Percentiles rank a stretch among this genome's conserved stretches.
Evolutionary conservation across 495 filamentous ascomycete genomes (phyloP).

Genomic region (Penicillium cosmopolitanum): DNA sequence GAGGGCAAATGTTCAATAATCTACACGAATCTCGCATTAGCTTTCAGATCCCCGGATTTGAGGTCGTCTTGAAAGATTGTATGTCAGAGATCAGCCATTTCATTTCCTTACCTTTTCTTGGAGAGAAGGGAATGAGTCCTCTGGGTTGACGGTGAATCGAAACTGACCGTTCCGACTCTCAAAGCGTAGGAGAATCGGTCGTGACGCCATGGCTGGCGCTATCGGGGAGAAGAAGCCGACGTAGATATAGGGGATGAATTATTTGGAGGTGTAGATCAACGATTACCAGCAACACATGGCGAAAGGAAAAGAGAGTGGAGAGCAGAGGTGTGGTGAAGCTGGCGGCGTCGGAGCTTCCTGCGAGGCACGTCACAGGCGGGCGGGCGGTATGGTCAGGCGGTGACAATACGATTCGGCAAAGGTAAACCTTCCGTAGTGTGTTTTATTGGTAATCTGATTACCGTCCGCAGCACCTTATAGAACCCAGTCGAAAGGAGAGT

Average conservation of each 20-base stretch:
- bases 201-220: slow-evolving; percentile 42
- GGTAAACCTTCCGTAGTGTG: neutral
- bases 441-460: neutral
- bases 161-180: slow-evolving; percentile 62
- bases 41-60: too few relatives aligned
- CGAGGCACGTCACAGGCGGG: slow-evolving; percentile 29
- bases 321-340: neutral
- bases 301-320: slow-evolving; percentile 5
- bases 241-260: neutral
- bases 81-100: neutral
- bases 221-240: neutral
- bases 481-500: neutral
- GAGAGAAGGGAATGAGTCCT: slow-evolving; percentile 50
- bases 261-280: neutral
- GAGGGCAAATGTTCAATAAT: slow-evolving; percentile 66
- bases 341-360: slow-evolving; percentile 18
- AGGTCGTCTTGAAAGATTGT: neutral
- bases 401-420: slow-evolving; percentile 4
- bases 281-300: neutral
- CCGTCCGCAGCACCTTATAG: neutral
- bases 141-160: slow-evolving; percentile 51
- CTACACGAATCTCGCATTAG: slow-evolving; percentile 30
- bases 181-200: slow-evolving; percentile 54
- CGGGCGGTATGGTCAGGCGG: slow-evolving; percentile 21
- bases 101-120: slow-evolving; percentile 41